These are phyloP conservation scores for Yamadazyma takamatsuzukensis DNA, from an alignment of 805 yeast species.

Conservation along the genomic window DNA sequence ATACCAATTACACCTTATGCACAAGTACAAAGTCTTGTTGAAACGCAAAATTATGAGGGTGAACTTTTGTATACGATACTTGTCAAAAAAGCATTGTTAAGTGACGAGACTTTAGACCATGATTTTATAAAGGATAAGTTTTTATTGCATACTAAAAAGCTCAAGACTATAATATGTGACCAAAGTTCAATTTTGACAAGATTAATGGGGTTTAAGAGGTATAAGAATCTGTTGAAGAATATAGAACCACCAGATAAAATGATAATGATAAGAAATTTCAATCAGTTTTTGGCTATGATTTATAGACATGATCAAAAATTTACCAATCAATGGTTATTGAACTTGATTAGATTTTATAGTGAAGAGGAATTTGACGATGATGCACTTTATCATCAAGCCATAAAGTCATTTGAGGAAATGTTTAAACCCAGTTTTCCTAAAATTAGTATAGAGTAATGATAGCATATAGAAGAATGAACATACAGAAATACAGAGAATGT, in stretches of 20 bases:
- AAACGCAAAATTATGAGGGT: slow-evolving; percentile 13
- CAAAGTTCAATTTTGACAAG: slow-evolving; percentile 8
- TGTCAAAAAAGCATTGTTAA: slow-evolving; percentile 7
- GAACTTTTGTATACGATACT: slow-evolving; percentile 10
- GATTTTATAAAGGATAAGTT: slow-evolving; percentile 3
- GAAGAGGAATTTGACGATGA: slow-evolving; percentile 2
- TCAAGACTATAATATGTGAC: slow-evolving; percentile 11
- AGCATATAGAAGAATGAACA: no score
- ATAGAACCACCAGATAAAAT: background rate
- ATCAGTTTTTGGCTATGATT: slow-evolving; percentile 6
- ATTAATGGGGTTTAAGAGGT: background rate
- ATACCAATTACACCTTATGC: slow-evolving; percentile 3
- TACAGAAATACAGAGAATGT: no score
- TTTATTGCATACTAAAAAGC: slow-evolving; percentile 7
- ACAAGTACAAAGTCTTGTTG: slow-evolving; percentile 8
- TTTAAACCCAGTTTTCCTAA: slow-evolving; percentile 1
- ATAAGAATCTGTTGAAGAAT: background rate
- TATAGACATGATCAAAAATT: slow-evolving; percentile 3
- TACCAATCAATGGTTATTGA: slow-evolving; percentile 3
- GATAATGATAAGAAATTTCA: slow-evolving; percentile 6
- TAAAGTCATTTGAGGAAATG: background rate
- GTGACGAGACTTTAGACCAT: slow-evolving; percentile 1
- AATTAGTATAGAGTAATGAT: no score
- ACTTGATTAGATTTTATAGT: slow-evolving; percentile 4
- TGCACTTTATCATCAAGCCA: slow-evolving; percentile 3